A percentile compares a stretch with the other conserved stretches of the same genome.
Conservation (phyloP, 2,329 filamentous ascomycete genomes). For the Diaporthe sp. region DNA sequence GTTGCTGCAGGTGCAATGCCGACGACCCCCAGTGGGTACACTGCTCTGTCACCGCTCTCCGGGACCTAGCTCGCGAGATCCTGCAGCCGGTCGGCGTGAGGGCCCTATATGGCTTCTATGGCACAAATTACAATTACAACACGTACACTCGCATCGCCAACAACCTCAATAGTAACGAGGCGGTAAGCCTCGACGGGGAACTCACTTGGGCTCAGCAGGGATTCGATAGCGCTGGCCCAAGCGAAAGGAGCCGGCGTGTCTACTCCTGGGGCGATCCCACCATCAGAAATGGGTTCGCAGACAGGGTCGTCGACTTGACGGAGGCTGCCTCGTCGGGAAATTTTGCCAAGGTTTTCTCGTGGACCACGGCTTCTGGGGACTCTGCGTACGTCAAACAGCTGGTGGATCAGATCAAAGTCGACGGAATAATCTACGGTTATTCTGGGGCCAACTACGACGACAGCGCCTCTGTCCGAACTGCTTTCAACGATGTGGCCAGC, state of each 20-base stretch:
- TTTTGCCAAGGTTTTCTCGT: background rate
- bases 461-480: background rate
- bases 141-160: background rate
- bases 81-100: conserved; percentile 2
- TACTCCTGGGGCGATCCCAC: background rate
- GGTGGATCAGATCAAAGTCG: background rate
- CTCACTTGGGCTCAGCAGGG: background rate
- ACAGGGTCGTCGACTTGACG: background rate
- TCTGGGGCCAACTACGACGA: background rate
- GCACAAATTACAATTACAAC: background rate
- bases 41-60: background rate
- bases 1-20: too few relatives aligned
- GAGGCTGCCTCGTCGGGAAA: background rate
- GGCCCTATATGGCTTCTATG: background rate
- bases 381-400: background rate
- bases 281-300: background rate
- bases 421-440: background rate
- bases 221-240: background rate
- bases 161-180: background rate
- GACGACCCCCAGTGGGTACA: background rate
- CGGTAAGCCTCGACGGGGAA: background rate
- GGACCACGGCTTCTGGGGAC: background rate
- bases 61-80: background rate
- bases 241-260: background rate
- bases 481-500: background rate